Percentiles rank a stretch among this genome's conserved stretches.
Conservation (phyloP, 148 eudicot species). For the Pharnaceum exiguum region DNA sequence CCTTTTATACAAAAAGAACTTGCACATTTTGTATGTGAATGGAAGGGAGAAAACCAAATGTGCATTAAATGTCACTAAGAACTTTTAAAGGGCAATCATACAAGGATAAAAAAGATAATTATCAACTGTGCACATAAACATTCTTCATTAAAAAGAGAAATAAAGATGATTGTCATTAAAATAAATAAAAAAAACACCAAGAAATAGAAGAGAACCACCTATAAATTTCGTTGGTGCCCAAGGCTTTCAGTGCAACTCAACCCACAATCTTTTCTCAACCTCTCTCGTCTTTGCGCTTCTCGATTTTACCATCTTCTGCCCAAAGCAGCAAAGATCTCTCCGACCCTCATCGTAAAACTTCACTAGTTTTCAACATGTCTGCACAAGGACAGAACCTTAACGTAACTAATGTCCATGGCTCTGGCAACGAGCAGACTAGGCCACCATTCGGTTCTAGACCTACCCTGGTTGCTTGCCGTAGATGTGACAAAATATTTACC, state of each 20-base stretch:
- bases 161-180: too few relatives aligned
- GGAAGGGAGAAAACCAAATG: neutral
- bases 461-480: conserved; percentile 20
- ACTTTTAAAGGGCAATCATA: conserved; percentile 13
- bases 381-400: conserved; percentile 8
- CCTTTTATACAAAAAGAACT: neutral
- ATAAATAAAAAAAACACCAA: too few relatives aligned
- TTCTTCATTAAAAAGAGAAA: too few relatives aligned
- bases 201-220: neutral
- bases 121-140: too few relatives aligned
- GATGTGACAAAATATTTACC: conserved; percentile 16
- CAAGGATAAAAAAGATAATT: conserved; percentile 4
- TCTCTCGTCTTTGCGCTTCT: neutral
- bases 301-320: neutral
- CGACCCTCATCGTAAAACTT: neutral
- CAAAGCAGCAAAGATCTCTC: too few relatives aligned
- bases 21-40: neutral
- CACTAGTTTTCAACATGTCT: conserved; percentile 22
- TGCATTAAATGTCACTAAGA: conserved; percentile 16
- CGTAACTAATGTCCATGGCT: neutral
- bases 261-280: neutral
- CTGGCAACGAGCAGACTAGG: conserved; percentile 12
- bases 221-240: conserved; percentile 2
- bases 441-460: neutral
- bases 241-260: neutral